Conservation (phyloP, 1,284 basidiomycete genomes). For the Testicularia cyperi region DNA sequence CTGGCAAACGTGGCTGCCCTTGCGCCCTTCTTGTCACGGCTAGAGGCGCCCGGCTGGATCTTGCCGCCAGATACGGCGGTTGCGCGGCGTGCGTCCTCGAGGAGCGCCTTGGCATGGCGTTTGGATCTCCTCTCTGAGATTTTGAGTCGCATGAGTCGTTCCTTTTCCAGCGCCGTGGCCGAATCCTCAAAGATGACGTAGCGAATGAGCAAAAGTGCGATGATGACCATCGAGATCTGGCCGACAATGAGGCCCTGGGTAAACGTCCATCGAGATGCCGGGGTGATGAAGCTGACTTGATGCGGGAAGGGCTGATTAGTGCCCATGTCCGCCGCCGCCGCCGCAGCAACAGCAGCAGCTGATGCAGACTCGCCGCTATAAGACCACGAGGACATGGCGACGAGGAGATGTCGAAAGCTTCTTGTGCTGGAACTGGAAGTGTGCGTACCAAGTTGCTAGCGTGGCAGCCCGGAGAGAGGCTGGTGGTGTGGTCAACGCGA, state of each 20-base stretch:
- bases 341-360: too few species aligned
- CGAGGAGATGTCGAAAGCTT: too few species aligned
- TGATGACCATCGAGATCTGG: conserved; percentile 62
- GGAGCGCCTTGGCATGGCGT: conserved; percentile 25
- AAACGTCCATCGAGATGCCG: conserved; percentile 60
- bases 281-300: too few species aligned
- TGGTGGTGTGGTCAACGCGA: too few species aligned
- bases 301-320: too few species aligned
- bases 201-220: conserved; percentile 58
- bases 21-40: neutral
- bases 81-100: conserved; percentile 14
- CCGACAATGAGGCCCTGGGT: conserved; percentile 66
- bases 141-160: conserved; percentile 39
- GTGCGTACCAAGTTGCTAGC: too few species aligned
- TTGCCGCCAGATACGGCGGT: neutral
- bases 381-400: too few species aligned
- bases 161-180: conserved; percentile 32
- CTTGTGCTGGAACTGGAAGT: too few species aligned
- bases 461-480: too few species aligned
- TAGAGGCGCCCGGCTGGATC: neutral
- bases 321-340: too few species aligned
- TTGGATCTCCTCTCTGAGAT: conserved; percentile 30
- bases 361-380: too few species aligned
- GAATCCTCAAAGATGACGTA: conserved; percentile 66
- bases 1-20: conserved; percentile 14